Evolutionary conservation across 306 rosid genomes (phyloP).

Genomic region (Abrus pulchellus): DNA sequence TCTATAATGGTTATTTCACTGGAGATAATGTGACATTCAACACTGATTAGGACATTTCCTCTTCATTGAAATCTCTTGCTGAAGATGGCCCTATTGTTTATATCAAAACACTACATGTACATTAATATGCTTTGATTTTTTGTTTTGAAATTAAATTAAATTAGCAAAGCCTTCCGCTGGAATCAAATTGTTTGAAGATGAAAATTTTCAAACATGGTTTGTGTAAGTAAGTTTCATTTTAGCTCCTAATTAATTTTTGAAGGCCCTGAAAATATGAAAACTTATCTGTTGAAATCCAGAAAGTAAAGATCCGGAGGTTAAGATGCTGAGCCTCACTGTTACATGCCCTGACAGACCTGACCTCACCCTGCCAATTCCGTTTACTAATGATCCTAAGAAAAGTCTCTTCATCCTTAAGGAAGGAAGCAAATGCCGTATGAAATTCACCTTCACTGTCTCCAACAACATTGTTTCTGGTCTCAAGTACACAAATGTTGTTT

Average conservation of each 20-base stretch:
- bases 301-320: conserved; percentile 80
- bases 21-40: not conserved
- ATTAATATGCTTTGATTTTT: no score
- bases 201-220: conserved; percentile 4
- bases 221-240: conserved; percentile 20
- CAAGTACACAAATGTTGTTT: conserved; percentile 73
- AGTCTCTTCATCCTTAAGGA: conserved; percentile 76
- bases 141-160: not conserved
- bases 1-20: conserved; percentile 1
- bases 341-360: conserved; percentile 63
- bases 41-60: not conserved
- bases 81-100: not conserved
- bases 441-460: conserved; percentile 69
- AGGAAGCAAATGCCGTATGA: conserved; percentile 67
- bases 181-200: conserved; percentile 33
- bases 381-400: conserved; percentile 59
- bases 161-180: not conserved
- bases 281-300: conserved; percentile 61
- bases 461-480: conserved; percentile 89
- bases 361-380: conserved; percentile 69
- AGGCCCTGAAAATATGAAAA: conserved; percentile 12
- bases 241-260: not conserved
- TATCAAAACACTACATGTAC: no score
- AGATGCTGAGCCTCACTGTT: conserved; percentile 66
- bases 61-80: not conserved